Evolutionary conservation across 2,329 filamentous ascomycete species (phyloP).

Genomic region (Apiospora phragmitis): DNA sequence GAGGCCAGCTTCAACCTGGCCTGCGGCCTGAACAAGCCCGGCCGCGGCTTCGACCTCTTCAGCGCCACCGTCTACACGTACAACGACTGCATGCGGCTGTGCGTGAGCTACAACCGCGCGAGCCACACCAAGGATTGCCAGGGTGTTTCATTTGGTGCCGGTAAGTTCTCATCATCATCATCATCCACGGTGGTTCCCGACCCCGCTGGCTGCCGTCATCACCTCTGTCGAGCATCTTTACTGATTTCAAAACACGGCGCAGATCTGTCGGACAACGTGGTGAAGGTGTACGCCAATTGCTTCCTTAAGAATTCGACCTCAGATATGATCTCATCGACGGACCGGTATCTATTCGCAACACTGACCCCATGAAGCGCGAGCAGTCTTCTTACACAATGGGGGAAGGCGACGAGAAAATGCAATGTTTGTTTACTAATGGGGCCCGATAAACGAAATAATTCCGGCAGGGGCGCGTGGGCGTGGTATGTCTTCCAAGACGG

Average conservation of each 20-base stretch:
- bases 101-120: conserved; percentile 5
- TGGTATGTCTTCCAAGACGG: not conserved
- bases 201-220: too few relatives aligned
- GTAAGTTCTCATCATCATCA: not conserved
- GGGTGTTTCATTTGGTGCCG: conserved; percentile 1
- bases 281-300: conserved; percentile 3
- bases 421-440: not conserved
- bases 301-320: conserved; percentile 5
- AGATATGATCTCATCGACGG: not conserved
- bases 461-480: too few relatives aligned
- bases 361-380: not conserved
- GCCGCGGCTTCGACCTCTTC: not conserved
- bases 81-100: conserved; percentile 8
- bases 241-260: not conserved
- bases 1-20: conserved; percentile 3
- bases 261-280: conserved; percentile 2
- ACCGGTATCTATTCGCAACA: not conserved
- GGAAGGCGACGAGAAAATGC: not conserved
- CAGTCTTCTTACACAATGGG: not conserved
- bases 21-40: not conserved
- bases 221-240: not conserved
- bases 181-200: not conserved
- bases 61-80: not conserved
- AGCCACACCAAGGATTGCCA: not conserved
- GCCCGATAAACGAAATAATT: not conserved